Evolutionary conservation across 148 eudicot genomes (phyloP).

Genomic region (Cornus controversa): DNA sequence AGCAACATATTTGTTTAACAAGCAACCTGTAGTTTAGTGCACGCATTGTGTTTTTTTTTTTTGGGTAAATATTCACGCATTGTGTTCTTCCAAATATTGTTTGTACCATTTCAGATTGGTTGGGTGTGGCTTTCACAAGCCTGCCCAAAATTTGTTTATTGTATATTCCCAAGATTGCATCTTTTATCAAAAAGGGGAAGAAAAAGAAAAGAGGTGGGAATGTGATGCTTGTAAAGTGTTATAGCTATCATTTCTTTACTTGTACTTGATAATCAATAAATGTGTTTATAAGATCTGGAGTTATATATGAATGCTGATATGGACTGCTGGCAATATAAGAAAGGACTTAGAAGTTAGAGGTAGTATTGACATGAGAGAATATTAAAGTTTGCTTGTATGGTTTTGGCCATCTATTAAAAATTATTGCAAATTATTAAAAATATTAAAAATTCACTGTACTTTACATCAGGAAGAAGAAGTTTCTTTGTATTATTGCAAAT

Average conservation of each 20-base stretch:
- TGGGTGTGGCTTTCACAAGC: constrained; percentile 2
- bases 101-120: background rate
- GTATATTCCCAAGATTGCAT: constrained; percentile 6
- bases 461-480: too few species aligned
- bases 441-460: too few species aligned
- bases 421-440: too few species aligned
- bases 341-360: too few species aligned
- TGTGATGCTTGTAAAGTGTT: background rate
- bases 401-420: too few species aligned
- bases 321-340: too few species aligned
- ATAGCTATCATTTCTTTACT: background rate
- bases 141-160: background rate
- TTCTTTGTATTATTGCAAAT: too few species aligned
- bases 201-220: background rate
- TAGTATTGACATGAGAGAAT: background rate
- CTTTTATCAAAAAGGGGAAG: background rate
- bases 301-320: background rate
- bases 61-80: too few species aligned
- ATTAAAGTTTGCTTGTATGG: background rate
- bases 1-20: constrained; percentile 29
- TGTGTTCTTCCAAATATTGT: constrained; percentile 8
- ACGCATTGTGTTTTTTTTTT: constrained; percentile 3
- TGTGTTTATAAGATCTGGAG: background rate
- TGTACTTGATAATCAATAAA: background rate
- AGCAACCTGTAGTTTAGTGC: background rate